phyloP scores from a whole-genome alignment of 2,329 filamentous ascomycete genomes.

The Trichoderma sp. region DNA sequence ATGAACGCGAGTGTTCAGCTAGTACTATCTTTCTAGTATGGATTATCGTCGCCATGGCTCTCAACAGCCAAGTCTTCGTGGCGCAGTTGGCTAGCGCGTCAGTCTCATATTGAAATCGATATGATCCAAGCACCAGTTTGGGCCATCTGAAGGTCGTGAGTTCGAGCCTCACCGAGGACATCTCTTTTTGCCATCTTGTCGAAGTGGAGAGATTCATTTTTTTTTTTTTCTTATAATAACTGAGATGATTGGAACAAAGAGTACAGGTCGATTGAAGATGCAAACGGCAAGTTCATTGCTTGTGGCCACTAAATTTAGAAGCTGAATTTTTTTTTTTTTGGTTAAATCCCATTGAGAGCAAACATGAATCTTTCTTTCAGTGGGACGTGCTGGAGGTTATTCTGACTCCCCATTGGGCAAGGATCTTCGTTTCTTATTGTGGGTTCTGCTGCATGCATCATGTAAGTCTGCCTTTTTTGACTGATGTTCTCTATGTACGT shows the following conservation, averaged over 20 bases:
- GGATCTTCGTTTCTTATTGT: background rate
- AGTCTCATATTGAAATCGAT: conserved; percentile 19
- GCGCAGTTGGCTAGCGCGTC: conserved; percentile 19
- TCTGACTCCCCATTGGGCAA: background rate
- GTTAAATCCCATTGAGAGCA: background rate
- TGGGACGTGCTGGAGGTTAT: background rate
- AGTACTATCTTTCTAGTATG: background rate
- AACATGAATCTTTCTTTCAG: background rate
- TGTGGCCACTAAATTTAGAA: background rate
- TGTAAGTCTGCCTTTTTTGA: conserved; percentile 1
- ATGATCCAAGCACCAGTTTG: conserved; percentile 29
- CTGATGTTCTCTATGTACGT: background rate
- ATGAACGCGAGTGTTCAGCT: background rate
- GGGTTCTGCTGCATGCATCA: conserved; percentile 9
- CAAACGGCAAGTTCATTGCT: background rate
- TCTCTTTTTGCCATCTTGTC: conserved; percentile 11
- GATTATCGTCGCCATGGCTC: background rate
- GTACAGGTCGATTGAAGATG: background rate
- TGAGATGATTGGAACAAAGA: background rate
- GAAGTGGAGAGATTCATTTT: background rate
- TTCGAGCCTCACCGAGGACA: conserved; percentile 48
- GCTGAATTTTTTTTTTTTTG: too few relatives aligned
- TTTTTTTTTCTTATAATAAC: too few relatives aligned
- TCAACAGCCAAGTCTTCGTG: conserved; percentile 16
- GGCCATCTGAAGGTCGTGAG: conserved; percentile 46